phyloP scores from a whole-genome alignment of 2,329 filamentous ascomycete species.

The Fusarium bulbicola region DNA sequence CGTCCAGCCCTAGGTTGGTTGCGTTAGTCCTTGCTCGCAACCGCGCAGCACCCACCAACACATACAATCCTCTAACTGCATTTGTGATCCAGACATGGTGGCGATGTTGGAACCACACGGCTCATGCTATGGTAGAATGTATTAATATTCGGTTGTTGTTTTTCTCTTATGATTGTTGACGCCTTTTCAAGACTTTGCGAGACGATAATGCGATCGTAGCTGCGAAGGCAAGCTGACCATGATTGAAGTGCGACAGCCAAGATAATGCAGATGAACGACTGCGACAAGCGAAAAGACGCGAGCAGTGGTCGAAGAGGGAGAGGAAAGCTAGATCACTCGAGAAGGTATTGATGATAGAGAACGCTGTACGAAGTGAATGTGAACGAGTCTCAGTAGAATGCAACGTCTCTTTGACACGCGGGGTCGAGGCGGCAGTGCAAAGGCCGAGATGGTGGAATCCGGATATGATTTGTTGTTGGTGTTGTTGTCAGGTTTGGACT shows the following conservation, averaged over 20 bases:
- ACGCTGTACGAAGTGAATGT: not conserved
- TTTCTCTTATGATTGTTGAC: slow-evolving; percentile 9
- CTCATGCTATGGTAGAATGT: slow-evolving; percentile 42
- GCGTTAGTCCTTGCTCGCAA: slow-evolving; percentile 36
- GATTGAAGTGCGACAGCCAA: slow-evolving; percentile 37
- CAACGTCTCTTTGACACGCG: slow-evolving; percentile 27
- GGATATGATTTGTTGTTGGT: slow-evolving; percentile 31
- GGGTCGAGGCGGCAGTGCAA: slow-evolving; percentile 24
- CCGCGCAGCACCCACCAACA: slow-evolving; percentile 27
- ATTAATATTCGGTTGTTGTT: slow-evolving; percentile 3
- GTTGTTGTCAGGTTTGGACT: slow-evolving; percentile 35
- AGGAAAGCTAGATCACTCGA: slow-evolving; percentile 25
- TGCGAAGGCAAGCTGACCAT: slow-evolving; percentile 48
- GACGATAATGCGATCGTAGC: slow-evolving; percentile 43
- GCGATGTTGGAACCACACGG: slow-evolving; percentile 59
- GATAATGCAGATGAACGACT: slow-evolving; percentile 36
- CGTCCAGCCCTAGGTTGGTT: slow-evolving; percentile 80
- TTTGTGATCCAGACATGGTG: slow-evolving; percentile 79
- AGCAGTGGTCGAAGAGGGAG: slow-evolving; percentile 30
- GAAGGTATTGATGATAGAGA: not conserved
- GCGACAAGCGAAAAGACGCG: slow-evolving; percentile 44
- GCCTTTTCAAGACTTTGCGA: slow-evolving; percentile 45
- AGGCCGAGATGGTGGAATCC: slow-evolving; percentile 8
- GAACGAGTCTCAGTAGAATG: not conserved
- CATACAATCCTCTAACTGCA: slow-evolving; percentile 90